phyloP scores from a whole-genome alignment of 345 rosid genomes.

The thale cress (Arabidopsis thaliana) region TAIR10.1 NC_003070.9:18500001-18500500 shows the following conservation, averaged over 20 bases:
- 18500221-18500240: slow-evolving; percentile 66
- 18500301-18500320: slow-evolving; percentile 13
- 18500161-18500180: slow-evolving; percentile 65
- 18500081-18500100: slow-evolving; percentile 49
- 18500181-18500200: slow-evolving; percentile 77
- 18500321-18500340: neutral
- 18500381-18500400: slow-evolving; percentile 86
- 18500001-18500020: slow-evolving; percentile 71
- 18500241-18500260: slow-evolving; percentile 85
- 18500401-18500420: slow-evolving; percentile 73
- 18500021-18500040: slow-evolving; percentile 47
- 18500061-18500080: neutral
- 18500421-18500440: slow-evolving; percentile 74
- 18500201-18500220: slow-evolving; percentile 76
- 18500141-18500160: slow-evolving; percentile 70
- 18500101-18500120: slow-evolving; percentile 63
- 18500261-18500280: slow-evolving; percentile 81
- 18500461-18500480: slow-evolving; percentile 56
- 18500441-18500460: slow-evolving; percentile 67
- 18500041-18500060: neutral
- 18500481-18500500: neutral
- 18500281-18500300: slow-evolving; percentile 59
- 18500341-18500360: slow-evolving; percentile 10
- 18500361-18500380: slow-evolving; percentile 77
- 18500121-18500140: slow-evolving; percentile 48